These are phyloP conservation scores for Collariella sp. DNA, from an alignment of 495 filamentous ascomycete species.

Conservation along the genomic window DNA sequence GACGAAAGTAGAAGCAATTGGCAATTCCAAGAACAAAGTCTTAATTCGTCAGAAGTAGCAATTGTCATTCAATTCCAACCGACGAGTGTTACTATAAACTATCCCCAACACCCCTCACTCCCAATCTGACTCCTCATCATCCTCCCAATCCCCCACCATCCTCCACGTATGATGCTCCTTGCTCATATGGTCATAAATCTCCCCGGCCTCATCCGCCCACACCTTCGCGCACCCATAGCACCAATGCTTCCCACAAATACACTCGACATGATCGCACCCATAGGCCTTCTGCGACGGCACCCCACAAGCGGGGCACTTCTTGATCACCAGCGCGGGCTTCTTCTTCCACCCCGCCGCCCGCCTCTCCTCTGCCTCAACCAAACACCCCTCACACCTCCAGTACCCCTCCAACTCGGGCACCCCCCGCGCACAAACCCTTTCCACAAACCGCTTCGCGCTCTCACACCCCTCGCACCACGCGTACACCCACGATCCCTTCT, in stretches of 20 bases:
- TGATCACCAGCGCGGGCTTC: background rate
- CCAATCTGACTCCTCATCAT: background rate
- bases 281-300: conserved; percentile 7
- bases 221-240: conserved; percentile 9
- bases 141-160: background rate
- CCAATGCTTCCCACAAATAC: conserved; percentile 12
- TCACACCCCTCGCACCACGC: conserved; percentile 34
- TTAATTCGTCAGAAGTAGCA: no score
- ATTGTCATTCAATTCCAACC: no score
- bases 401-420: background rate
- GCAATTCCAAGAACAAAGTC: no score
- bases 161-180: conserved; percentile 6
- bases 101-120: no score
- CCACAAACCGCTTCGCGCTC: conserved; percentile 25
- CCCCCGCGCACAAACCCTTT: conserved; percentile 8
- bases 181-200: conserved; percentile 11
- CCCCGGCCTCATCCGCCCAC: background rate
- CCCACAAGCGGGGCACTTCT: conserved; percentile 13
- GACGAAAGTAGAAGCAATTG: no score
- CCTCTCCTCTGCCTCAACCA: background rate
- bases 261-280: conserved; percentile 15
- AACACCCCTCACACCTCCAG: conserved; percentile 13
- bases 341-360: background rate
- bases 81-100: no score
- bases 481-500: conserved; percentile 33